Conservation (phyloP, 352 stramenopile species). For the Pythium diclinum region DNA sequence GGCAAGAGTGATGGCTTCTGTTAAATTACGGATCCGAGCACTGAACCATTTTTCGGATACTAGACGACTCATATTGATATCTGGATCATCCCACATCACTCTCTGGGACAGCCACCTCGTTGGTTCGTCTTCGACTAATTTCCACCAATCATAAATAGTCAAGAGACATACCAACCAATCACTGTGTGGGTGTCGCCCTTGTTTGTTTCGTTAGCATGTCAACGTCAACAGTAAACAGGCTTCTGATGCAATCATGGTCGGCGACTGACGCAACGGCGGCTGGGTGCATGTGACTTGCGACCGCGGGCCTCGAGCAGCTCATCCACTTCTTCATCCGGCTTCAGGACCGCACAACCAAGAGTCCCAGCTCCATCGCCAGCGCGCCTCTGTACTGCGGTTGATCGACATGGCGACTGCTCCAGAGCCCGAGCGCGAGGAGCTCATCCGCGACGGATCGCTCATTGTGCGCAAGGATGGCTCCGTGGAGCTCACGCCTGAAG, state of each 20-base stretch:
- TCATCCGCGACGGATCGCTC: too few relatives aligned
- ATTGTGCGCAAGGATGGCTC: constrained; percentile 12
- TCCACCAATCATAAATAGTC: constrained; percentile 11
- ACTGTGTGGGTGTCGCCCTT: not conserved
- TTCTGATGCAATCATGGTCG: not conserved
- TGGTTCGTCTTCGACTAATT: not conserved
- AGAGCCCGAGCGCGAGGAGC: too few relatives aligned
- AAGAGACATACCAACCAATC: not conserved
- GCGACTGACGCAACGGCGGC: not conserved
- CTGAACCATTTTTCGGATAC: constrained; percentile 2
- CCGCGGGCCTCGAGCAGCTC: too few relatives aligned
- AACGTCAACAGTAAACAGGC: not conserved
- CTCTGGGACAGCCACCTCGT: not conserved
- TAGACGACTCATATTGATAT: not conserved
- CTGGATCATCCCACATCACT: constrained; percentile 7
- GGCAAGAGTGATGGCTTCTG: constrained; percentile 11
- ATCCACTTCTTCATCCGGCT: constrained; percentile 2
- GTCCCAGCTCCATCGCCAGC: not conserved
- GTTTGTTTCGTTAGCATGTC: not conserved
- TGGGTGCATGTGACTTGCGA: not conserved
- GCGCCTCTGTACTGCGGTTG: too few relatives aligned
- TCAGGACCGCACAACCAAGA: not conserved
- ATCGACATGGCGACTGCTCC: too few relatives aligned
- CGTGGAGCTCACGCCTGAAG: constrained; percentile 41
- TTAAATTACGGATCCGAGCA: constrained; percentile 16